phyloP scores from a whole-genome alignment of 352 stramenopile genomes.

The Pythium scleroteichum region DNA sequence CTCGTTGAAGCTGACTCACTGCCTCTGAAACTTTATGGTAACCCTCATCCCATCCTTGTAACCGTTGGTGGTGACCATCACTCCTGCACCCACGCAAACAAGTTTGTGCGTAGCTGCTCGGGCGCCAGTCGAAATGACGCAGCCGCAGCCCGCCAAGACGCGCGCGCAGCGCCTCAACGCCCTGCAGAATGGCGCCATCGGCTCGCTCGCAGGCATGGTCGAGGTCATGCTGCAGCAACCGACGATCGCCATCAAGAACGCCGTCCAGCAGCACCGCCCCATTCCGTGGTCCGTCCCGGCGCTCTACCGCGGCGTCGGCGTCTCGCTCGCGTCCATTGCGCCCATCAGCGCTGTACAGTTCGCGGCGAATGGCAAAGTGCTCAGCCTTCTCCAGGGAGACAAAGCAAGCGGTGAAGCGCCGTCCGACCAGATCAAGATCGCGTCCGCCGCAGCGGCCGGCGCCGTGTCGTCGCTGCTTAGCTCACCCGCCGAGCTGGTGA shows the following conservation, averaged over 20 bases:
- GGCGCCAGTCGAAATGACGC: conserved; percentile 4
- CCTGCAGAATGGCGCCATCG: conserved; percentile 76
- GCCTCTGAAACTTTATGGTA: neutral
- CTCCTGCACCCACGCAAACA: neutral
- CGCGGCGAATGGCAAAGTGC: conserved; percentile 67
- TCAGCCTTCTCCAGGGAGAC: conserved; percentile 43
- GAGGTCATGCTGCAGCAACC: conserved; percentile 85
- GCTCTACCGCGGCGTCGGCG: conserved; percentile 78
- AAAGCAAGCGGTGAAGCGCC: conserved; percentile 7
- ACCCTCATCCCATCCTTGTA: neutral
- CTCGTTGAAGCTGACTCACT: conserved; percentile 6
- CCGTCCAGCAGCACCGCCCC: conserved; percentile 71
- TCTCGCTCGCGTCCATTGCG: conserved; percentile 77
- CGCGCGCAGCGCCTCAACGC: conserved; percentile 63
- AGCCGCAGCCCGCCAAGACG: conserved; percentile 15
- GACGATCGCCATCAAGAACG: conserved; percentile 84
- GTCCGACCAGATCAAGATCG: conserved; percentile 60
- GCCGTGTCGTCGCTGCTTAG: conserved; percentile 63
- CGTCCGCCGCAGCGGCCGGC: conserved; percentile 62
- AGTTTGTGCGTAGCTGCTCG: neutral
- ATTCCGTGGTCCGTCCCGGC: conserved; percentile 61
- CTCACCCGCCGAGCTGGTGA: conserved; percentile 76
- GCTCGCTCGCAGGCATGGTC: conserved; percentile 80
- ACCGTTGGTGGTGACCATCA: neutral
- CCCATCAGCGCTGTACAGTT: conserved; percentile 83